These are phyloP conservation scores for Cnidoscolus chayamansa DNA, from an alignment of 441 rosid genomes.

Conservation along the genomic window DNA sequence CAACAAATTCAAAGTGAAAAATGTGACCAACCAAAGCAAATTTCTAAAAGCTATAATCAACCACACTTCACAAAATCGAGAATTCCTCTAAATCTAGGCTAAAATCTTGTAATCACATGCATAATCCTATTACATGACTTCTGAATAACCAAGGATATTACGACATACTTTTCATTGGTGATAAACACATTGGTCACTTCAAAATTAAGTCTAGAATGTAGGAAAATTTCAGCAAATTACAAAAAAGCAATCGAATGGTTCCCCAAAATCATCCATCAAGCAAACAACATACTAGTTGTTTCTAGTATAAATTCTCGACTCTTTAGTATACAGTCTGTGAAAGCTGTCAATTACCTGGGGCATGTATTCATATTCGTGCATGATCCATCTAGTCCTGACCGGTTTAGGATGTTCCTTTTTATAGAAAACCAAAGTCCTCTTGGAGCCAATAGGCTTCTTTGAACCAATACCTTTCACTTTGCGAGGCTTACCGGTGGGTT, in stretches of 20 bases:
- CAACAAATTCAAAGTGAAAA: not conserved
- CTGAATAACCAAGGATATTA: too few species aligned
- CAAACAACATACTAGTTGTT: too few species aligned
- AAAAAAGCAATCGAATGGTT: not conserved
- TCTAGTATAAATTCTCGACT: too few species aligned
- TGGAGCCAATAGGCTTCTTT: constrained; percentile 4
- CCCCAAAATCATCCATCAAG: not conserved
- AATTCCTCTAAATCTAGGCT: not conserved
- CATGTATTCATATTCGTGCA: constrained; percentile 14
- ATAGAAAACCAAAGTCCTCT: constrained; percentile 17
- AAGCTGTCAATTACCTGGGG: not conserved
- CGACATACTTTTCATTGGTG: not conserved
- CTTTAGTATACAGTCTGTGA: not conserved
- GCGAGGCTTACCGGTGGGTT: constrained; percentile 23
- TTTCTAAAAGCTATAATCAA: not conserved
- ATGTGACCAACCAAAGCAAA: not conserved
- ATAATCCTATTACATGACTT: too few species aligned
- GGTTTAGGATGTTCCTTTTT: not conserved
- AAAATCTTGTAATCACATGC: not conserved
- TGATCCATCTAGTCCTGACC: constrained; percentile 19
- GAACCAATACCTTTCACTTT: constrained; percentile 7
- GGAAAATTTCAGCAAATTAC: not conserved
- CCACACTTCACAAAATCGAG: not conserved
- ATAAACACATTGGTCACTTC: not conserved
- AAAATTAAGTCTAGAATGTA: not conserved